Base-by-base conservation (phyloP, 495 filamentous ascomycete species). In the Aspergillus coremiiformis region DNA sequence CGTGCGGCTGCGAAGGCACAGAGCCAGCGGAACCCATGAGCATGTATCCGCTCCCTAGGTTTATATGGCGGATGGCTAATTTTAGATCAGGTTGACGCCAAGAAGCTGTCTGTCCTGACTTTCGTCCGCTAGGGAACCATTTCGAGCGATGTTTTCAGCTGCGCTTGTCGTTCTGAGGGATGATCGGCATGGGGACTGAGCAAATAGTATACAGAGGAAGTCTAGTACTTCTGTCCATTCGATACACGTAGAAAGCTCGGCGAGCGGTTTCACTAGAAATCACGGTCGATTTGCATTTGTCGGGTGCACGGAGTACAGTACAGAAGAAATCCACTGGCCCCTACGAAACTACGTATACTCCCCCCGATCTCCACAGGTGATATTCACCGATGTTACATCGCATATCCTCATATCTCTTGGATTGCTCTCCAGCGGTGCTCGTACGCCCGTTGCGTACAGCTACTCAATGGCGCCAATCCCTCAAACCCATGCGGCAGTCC, bases 401-500 rank as follows among this genome's bases (percentile, higher is more conserved):
- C 32, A 15, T 14, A n/a, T 35, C 14, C 11, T 35, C 12, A 41
- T 19, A 41, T 7, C 11, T 41, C 37, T 6, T 17, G n/a, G n/a
- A 41, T 41, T 1, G 37, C 37, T 9, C 37, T 19, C 1, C 3
- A 19, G 17, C 37, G 37, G n/a, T 21, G 20, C 17, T 41, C 37
- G 15, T 7, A 8, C 3, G 37, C 37, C 37, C 37, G 20, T 17
- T 41, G 20, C 17, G 37, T 21, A 41, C 15, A 19, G n/a, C 6
- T 12, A n/a, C 23, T n/a, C 24, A 14, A 5, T 1, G 57, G 44
- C 3, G 52, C 57, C n/a, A 67, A 17, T 0, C 42, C 52, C 19
- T 66, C 60, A 58, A 67, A 66, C 1, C 50, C 57, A 64, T 67
- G 66, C 21, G 60, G 57, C 29, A 62, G 14, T 1, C 66, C 64